Conservation (phyloP, 208 protist species). For the Zelonia costaricensis region DNA sequence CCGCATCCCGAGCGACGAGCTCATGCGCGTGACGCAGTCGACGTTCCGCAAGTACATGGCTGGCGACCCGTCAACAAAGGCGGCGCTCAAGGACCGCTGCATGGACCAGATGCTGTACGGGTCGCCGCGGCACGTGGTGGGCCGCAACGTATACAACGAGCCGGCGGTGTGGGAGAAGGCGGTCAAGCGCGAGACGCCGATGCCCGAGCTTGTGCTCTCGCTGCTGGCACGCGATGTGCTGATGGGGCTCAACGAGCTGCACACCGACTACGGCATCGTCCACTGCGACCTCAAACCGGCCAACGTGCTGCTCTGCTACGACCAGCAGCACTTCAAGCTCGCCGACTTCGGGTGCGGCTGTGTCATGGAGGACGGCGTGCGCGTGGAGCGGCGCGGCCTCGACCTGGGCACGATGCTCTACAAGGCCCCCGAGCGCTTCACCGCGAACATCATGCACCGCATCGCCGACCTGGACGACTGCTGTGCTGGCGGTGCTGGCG, state of each 20-base stretch:
- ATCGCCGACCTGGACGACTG: conserved; percentile 10
- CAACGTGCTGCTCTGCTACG: conserved; percentile 93
- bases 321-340: conserved; percentile 75
- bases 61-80: conserved; percentile 15
- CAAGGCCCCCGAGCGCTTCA: conserved; percentile 80
- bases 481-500: not conserved
- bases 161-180: conserved; percentile 77
- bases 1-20: conserved; percentile 62
- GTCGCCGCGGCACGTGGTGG: conserved; percentile 59
- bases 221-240: conserved; percentile 98
- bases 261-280: conserved; percentile 85
- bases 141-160: conserved; percentile 56
- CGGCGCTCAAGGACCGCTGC: conserved; percentile 32
- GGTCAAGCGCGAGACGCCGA: conserved; percentile 97
- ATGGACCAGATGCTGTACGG: conserved; percentile 43
- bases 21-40: conserved; percentile 70
- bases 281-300: conserved; percentile 98
- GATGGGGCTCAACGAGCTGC: conserved; percentile 80
- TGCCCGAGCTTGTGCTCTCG: conserved; percentile 99
- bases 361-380: conserved; percentile 52
- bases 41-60: conserved; percentile 65
- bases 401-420: conserved; percentile 87
- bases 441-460: conserved; percentile 13
- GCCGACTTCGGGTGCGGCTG: conserved; percentile 88
- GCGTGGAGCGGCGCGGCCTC: conserved; percentile 46